phyloP scores from a whole-genome alignment of 495 filamentous ascomycete genomes.

The Neurospora sp. region DNA sequence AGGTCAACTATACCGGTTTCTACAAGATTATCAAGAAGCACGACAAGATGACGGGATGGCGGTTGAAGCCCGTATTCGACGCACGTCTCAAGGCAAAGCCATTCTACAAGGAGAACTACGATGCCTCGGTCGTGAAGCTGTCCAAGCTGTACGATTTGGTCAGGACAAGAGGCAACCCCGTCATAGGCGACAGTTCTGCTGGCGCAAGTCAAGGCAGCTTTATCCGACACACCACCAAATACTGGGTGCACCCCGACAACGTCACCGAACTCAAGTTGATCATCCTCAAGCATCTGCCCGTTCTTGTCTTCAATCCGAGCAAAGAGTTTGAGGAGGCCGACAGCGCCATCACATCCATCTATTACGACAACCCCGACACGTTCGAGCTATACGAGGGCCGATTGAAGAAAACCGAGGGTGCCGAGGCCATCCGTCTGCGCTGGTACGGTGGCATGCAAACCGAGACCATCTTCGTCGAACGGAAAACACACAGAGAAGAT shows the following conservation, averaged over 20 bases:
- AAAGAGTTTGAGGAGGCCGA: constrained; percentile 92
- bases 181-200: constrained; percentile 82
- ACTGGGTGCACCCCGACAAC: constrained; percentile 98
- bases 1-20: constrained; percentile 97
- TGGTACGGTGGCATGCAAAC: constrained; percentile 97
- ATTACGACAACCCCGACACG: constrained; percentile 87
- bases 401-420: constrained; percentile 94
- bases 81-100: constrained; percentile 87
- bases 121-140: constrained; percentile 89
- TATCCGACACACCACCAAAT: constrained; percentile 94
- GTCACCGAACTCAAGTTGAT: constrained; percentile 97
- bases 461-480: constrained; percentile 92
- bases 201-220: constrained; percentile 94
- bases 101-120: constrained; percentile 98
- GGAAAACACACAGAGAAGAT: constrained; percentile 97
- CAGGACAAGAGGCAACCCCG: constrained; percentile 81
- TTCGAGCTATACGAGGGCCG: constrained; percentile 92
- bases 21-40: constrained; percentile 99
- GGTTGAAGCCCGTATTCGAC: constrained; percentile 88
- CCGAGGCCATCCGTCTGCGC: constrained; percentile 88
- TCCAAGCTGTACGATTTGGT: constrained; percentile 94
- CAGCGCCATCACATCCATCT: constrained; percentile 93
- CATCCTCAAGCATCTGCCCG: constrained; percentile 93
- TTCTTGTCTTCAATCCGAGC: constrained; percentile 92
- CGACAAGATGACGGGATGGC: constrained; percentile 94